Base-by-base conservation (phyloP, 2,329 filamentous ascomycete genomes). In the Lecanicillium sp. region DNA sequence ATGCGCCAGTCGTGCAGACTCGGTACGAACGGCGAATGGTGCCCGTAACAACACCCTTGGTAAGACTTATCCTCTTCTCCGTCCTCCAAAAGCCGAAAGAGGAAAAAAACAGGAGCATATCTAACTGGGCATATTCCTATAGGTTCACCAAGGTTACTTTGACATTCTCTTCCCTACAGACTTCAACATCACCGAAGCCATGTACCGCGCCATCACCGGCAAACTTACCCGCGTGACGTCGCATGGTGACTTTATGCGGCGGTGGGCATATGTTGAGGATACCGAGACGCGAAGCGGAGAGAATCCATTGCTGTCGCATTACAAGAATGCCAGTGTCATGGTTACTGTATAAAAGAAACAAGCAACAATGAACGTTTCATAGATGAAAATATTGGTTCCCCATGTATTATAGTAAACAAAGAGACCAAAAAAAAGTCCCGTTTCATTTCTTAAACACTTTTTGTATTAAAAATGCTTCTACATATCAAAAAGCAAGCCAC, bases 161-260 rank as follows among this genome's bases (percentile, higher is more conserved):
- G 94, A 98, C 58, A 95, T 98, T 52, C 80, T 98, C 56, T 98
- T 98, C 65, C 92, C 92, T 1, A 98, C 92, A 9, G 84, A 98
- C 62, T 98, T 98, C 57, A 72, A 76, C 45, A 82, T 94, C 48
- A 83, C 92, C 62, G 88, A 96, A 62, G 80, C 87, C 51, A 79
- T 96, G 50, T 98, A 98, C 64, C 81, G 86, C 40, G 87, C 87
- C 44, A 79, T 96, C 51, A 98, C 92, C 0, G 90, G 90, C 22
- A 92, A 94, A 57, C 69, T 96, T 51, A 95, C 89, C 3, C 76
- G 83, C 37, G 85, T 94, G 37, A 75, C 81, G 57, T 79, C 82
- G 28, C 92, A 98, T 53, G 87, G 90, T 56, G 85, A 94, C 48
- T 98, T 96, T 56, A 80, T 98, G 73, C 73, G 73, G 38, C 75